A percentile compares a stretch with the other conserved stretches of the same genome.
phyloP scores from a whole-genome alignment of 129 eudicot genomes.

The Flaveria robusta region DNA sequence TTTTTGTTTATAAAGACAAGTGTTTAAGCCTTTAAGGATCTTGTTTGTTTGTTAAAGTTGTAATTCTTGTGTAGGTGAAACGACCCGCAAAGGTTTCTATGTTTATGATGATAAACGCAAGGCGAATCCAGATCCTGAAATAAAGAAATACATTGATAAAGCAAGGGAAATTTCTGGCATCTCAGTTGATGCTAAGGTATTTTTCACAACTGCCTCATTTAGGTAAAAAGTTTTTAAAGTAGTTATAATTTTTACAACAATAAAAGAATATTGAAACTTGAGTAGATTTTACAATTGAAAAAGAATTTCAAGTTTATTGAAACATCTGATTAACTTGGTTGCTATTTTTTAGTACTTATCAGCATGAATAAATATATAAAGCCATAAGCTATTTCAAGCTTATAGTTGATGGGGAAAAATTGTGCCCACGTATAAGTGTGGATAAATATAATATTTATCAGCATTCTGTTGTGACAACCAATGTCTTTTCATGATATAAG shows the following conservation, averaged over 20 bases:
- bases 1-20: background rate
- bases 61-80: constrained; percentile 58
- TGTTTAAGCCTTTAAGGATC: constrained; percentile 1
- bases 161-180: constrained; percentile 79
- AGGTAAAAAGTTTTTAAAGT: background rate
- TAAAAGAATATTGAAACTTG: background rate
- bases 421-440: background rate
- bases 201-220: background rate
- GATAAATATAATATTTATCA: too few relatives aligned
- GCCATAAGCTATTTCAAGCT: background rate
- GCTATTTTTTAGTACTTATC: too few relatives aligned
- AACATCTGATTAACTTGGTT: background rate
- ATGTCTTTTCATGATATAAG: background rate
- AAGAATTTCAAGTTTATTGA: too few relatives aligned
- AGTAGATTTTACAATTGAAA: background rate
- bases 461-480: background rate
- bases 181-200: constrained; percentile 80
- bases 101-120: constrained; percentile 74
- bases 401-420: background rate
- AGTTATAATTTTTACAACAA: background rate
- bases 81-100: constrained; percentile 82
- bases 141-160: constrained; percentile 75
- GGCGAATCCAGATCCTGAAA: constrained; percentile 91
- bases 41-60: constrained; percentile 9
- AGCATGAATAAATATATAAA: too few relatives aligned